Percentiles rank a stretch among this genome's conserved stretches.
These are phyloP conservation scores for Scutellaria minor DNA, from an alignment of 257 asterid genomes.

Conservation along the genomic window DNA sequence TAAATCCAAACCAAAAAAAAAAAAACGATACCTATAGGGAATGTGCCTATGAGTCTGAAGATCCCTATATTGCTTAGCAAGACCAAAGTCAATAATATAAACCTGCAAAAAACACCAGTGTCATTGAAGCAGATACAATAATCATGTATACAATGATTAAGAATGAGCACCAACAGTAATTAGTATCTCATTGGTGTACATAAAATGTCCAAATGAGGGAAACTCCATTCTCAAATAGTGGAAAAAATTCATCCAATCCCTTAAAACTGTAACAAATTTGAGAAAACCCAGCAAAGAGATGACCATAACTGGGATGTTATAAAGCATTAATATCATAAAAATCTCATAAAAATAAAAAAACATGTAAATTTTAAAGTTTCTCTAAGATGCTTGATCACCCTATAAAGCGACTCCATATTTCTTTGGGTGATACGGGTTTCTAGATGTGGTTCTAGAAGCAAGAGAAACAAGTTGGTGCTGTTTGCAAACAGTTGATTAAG, in stretches of 20 bases:
- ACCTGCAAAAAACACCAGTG: conserved; percentile 52
- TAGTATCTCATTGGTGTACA: conserved; percentile 18
- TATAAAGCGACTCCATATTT: neutral
- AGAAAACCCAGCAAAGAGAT: neutral
- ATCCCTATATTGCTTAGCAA: conserved; percentile 87
- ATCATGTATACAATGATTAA: neutral
- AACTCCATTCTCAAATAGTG: conserved; percentile 7
- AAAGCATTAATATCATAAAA: neutral
- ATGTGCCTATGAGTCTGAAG: conserved; percentile 76
- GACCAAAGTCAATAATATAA: conserved; percentile 83
- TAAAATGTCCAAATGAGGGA: conserved; percentile 5
- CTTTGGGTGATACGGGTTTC: neutral
- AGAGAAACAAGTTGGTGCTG: neutral
- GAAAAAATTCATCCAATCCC: neutral
- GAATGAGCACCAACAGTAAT: conserved; percentile 17
- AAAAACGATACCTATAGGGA: conserved; percentile 66
- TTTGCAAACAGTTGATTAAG: neutral
- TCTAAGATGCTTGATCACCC: conserved; percentile 2
- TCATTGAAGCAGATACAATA: conserved; percentile 23
- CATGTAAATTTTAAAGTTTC: neutral
- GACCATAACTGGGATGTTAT: neutral
- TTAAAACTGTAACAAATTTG: neutral
- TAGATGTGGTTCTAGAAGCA: neutral
- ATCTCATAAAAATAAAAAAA: neutral
- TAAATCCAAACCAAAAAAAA: conserved; percentile 19